Base-by-base conservation (phyloP, 192 early-diverging fungal species). In the Rhizophagus clarus region DNA sequence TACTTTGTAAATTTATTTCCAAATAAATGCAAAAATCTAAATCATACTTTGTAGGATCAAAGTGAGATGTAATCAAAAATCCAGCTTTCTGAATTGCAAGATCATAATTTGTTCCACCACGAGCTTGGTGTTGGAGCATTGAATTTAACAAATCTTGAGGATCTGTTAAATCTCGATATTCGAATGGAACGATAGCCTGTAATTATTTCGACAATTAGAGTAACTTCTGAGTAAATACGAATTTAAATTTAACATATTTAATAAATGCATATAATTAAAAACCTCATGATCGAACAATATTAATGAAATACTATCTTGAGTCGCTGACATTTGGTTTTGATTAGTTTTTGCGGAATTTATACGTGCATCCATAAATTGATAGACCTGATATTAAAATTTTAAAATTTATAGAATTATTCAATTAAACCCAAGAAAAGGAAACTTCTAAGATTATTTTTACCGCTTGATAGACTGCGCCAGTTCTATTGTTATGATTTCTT, bases 391-490 rank as follows among this genome's bases (percentile, higher is more conserved):
- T 29, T 29, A 29, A n/a, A 24, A 26, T 22, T 24, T 28, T n/a
- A n/a, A 28, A 47, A 29, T 72, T 14, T 24, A 51, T 37, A 37
- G 37, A 29, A 49, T 28, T 1, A 28, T 51, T 51, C 6, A 47
- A 17, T 5, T 29, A 45, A 31, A 31, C 8, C 8, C 15, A 4
- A 15, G 4, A 72, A 47, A 49, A 28, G 5, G 12, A 45, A 45
- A 45, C 3, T 20, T n/a, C 22, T 20, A 42, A 10, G 22, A 40
- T 56, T 22, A 17, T 51, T 29, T 15, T 72, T 49, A 72, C 60
- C 29, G 75, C 64, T 28, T 51, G 14, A 56, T 81, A 81, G 14
- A 78, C 80, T 26, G 80, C 80, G 3, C 80, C 80, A 26, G 67
- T 31, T 22, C 80, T 22, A 69, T 81, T 81, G 4, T 81, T 77